Conservation (phyloP, 768 basidiomycete species). For the Floccularia luteovirens region DNA sequence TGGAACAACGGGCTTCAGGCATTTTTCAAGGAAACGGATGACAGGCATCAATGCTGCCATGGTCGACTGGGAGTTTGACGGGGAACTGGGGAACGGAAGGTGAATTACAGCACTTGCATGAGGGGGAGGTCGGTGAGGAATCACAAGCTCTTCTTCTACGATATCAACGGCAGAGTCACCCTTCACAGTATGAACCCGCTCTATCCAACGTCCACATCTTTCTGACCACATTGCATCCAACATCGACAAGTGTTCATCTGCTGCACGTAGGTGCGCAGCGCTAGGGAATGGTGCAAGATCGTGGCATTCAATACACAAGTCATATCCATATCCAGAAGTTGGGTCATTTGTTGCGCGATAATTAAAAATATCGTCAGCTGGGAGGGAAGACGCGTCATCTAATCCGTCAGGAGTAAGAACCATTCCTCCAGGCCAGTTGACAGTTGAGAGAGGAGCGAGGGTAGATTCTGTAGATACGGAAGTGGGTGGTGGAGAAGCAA, state of each 20-base stretch:
- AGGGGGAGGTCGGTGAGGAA: conserved; percentile 56
- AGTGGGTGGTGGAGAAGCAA: too few relatives aligned
- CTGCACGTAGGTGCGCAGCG: conserved; percentile 56
- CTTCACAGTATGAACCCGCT: not conserved
- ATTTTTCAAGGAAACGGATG: conserved; percentile 59
- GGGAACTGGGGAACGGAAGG: conserved; percentile 68
- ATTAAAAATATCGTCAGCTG: conserved; percentile 33
- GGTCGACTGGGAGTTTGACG: conserved; percentile 42
- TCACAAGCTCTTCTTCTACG: conserved; percentile 30
- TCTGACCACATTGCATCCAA: conserved; percentile 65
- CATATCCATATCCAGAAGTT: conserved; percentile 55
- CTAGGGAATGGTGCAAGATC: conserved; percentile 73
- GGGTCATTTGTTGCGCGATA: conserved; percentile 34
- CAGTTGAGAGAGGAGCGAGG: not conserved
- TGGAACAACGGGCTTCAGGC: conserved; percentile 40
- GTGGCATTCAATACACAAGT: conserved; percentile 86
- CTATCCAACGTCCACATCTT: conserved; percentile 19
- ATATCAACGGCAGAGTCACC: conserved; percentile 41
- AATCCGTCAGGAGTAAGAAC: not conserved
- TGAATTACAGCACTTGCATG: conserved; percentile 68
- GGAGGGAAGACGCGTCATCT: conserved; percentile 5
- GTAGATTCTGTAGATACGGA: conserved; percentile 1
- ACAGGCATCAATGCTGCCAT: conserved; percentile 55
- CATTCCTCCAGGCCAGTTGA: not conserved
- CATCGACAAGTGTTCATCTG: conserved; percentile 65